A percentile compares a stretch with the other conserved stretches of the same genome.
Evolutionary conservation across 108 stramenopile genomes (phyloP).

Genomic region (Nitzschia putrida): DNA sequence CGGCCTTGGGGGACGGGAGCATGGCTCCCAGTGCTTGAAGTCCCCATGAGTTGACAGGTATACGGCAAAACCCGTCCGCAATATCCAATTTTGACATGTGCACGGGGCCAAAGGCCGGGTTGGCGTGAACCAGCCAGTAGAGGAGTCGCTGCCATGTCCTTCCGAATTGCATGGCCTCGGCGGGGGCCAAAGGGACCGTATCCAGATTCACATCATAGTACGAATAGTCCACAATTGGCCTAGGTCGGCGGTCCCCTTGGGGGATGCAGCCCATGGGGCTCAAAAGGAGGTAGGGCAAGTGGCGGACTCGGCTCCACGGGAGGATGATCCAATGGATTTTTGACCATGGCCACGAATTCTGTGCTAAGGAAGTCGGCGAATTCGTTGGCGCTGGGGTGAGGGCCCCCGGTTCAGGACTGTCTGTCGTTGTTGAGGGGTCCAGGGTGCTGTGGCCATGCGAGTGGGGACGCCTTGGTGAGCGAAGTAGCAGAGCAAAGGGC

Average conservation of each 20-base stretch:
- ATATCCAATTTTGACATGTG: constrained; percentile 26
- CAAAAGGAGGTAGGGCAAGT: constrained; percentile 20
- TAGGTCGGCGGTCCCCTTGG: constrained; percentile 30
- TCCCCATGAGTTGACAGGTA: constrained; percentile 18
- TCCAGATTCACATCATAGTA: constrained; percentile 32
- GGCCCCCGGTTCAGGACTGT: constrained; percentile 22
- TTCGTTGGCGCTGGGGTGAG: constrained; percentile 17
- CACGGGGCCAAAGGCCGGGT: constrained; percentile 20
- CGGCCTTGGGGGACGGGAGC: constrained; percentile 17
- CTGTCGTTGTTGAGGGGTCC: constrained; percentile 9
- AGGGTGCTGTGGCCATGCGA: constrained; percentile 8
- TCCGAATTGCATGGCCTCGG: constrained; percentile 46
- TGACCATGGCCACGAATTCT: constrained; percentile 24
- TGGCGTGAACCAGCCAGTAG: constrained; percentile 4
- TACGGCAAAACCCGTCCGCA: constrained; percentile 41
- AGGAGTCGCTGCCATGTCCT: constrained; percentile 29
- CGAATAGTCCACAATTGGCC: constrained; percentile 29
- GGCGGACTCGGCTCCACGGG: constrained; percentile 8
- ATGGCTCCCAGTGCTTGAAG: constrained; percentile 34
- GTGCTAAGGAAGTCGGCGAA: constrained; percentile 20
- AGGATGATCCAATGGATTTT: constrained; percentile 31
- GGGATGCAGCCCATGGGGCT: constrained; percentile 36
- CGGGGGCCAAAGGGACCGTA: constrained; percentile 21
- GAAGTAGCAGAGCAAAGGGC: constrained; percentile 14
- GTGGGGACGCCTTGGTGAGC: constrained; percentile 20